phyloP scores from a whole-genome alignment of 2,329 filamentous ascomycete genomes.

The Thermothelomyces thermophilus region DNA sequence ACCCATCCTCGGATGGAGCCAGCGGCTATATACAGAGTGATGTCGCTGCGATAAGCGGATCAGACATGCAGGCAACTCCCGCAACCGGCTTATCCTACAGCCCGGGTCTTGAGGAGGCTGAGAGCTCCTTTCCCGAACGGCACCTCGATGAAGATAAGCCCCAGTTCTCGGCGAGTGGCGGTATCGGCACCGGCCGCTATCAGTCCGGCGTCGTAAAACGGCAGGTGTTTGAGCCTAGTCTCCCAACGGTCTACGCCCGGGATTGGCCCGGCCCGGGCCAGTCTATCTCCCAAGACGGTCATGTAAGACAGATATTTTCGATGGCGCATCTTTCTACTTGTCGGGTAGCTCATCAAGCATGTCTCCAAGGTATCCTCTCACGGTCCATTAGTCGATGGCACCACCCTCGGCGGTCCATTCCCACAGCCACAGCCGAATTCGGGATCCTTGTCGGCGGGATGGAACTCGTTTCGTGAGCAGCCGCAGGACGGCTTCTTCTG shows the following conservation, averaged over 20 bases:
- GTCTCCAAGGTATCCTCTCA: constrained; percentile 1
- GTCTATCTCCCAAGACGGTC: constrained; percentile 3
- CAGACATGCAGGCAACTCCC: constrained; percentile 18
- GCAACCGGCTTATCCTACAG: constrained; percentile 7
- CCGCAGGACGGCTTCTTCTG: constrained; percentile 10
- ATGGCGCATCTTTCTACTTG: too few species aligned
- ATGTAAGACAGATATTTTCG: too few species aligned
- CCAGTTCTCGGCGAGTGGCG: not conserved
- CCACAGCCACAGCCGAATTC: constrained; percentile 1
- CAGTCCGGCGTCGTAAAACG: constrained; percentile 7
- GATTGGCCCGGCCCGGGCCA: constrained; percentile 14
- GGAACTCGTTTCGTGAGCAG: constrained; percentile 13
- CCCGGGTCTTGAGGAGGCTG: constrained; percentile 13
- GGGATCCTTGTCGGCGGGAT: constrained; percentile 9
- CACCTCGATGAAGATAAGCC: constrained; percentile 16
- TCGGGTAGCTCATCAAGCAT: not conserved
- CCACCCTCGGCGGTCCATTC: constrained; percentile 2
- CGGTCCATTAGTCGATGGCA: not conserved
- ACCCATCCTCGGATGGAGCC: constrained; percentile 1
- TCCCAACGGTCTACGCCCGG: constrained; percentile 6
- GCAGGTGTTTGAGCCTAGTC: constrained; percentile 7
- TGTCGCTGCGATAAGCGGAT: constrained; percentile 6
- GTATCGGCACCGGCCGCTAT: constrained; percentile 4
- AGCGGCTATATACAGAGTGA: constrained; percentile 9
- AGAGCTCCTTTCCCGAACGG: constrained; percentile 23